Conservation (phyloP, 2,329 filamentous ascomycete genomes). For the Zopfia rhizophila region DNA sequence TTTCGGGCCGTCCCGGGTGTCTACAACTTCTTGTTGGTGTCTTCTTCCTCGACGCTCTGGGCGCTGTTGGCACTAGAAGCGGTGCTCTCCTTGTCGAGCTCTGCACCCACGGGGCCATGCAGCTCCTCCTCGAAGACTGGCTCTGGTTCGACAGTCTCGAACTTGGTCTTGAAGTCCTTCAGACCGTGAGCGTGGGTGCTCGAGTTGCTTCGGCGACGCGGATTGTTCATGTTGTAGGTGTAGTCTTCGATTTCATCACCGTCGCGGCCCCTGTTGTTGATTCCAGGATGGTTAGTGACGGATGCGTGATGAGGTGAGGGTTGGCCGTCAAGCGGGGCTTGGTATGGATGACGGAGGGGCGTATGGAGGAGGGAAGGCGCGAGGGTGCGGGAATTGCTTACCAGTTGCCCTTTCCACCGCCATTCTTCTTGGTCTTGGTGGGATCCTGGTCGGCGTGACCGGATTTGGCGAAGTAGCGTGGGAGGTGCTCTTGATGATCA, state of each 20-base stretch:
- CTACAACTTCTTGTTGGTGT: constrained; percentile 59
- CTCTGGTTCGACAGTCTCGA: constrained; percentile 88
- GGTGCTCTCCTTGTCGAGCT: constrained; percentile 65
- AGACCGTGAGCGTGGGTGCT: constrained; percentile 76
- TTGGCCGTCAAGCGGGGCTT: constrained; percentile 22
- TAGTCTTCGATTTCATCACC: constrained; percentile 88
- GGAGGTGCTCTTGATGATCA: constrained; percentile 76
- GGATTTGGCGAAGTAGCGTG: constrained; percentile 92
- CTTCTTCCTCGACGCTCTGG: constrained; percentile 68
- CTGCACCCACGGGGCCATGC: constrained; percentile 72
- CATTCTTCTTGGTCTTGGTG: constrained; percentile 97
- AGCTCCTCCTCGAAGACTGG: constrained; percentile 90
- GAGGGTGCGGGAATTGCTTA: constrained; percentile 59
- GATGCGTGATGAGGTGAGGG: neutral
- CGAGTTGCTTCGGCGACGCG: constrained; percentile 92
- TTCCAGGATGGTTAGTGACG: constrained; percentile 26
- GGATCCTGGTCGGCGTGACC: constrained; percentile 85
- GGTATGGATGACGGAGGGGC: constrained; percentile 3
- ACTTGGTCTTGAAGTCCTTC: constrained; percentile 93
- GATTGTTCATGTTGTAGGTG: constrained; percentile 83
- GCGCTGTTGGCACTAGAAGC: constrained; percentile 62
- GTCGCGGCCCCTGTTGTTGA: constrained; percentile 74
- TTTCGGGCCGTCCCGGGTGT: constrained; percentile 15
- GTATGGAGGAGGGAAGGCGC: constrained; percentile 5
- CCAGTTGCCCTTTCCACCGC: constrained; percentile 93